A percentile compares a stretch with the other conserved stretches of the same genome.
phyloP scores from a whole-genome alignment of 331 rosid species.

The Cydonia oblonga region DNA sequence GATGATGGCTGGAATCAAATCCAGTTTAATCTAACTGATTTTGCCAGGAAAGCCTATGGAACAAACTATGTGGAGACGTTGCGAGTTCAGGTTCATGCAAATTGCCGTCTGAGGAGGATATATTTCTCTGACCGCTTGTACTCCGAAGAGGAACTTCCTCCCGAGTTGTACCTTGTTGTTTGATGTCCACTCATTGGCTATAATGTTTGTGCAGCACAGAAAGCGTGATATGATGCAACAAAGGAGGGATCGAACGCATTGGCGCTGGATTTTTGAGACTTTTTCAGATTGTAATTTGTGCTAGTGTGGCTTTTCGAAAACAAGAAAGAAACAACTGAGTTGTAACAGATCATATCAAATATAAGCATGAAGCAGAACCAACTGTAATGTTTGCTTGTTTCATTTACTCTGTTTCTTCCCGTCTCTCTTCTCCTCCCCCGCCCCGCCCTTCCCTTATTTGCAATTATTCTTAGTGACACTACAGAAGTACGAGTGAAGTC shows the following conservation, averaged over 20 bases:
- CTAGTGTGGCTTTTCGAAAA: background rate
- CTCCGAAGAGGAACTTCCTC: slow-evolving; percentile 95
- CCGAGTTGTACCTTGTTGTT: slow-evolving; percentile 21
- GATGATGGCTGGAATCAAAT: slow-evolving; percentile 98
- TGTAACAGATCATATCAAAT: too few relatives aligned
- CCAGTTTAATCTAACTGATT: slow-evolving; percentile 81
- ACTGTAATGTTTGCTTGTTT: too few relatives aligned
- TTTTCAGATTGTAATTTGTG: background rate
- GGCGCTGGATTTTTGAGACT: background rate
- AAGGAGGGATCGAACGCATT: background rate
- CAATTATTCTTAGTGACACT: too few relatives aligned
- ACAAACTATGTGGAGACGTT: slow-evolving; percentile 88
- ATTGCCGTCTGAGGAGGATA: slow-evolving; percentile 89
- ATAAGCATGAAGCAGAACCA: too few relatives aligned
- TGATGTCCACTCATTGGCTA: background rate
- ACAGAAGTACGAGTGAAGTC: too few relatives aligned
- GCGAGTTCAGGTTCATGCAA: slow-evolving; percentile 94
- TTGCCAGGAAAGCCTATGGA: slow-evolving; percentile 86
- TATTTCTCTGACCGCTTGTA: slow-evolving; percentile 85
- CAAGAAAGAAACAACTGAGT: too few relatives aligned
- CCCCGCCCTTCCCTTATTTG: too few relatives aligned
- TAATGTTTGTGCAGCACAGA: slow-evolving; percentile 37
- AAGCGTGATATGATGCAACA: slow-evolving; percentile 20
- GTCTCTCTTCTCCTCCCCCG: too few relatives aligned
- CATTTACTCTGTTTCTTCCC: too few relatives aligned